These are phyloP conservation scores for Sclerotinia subarctica DNA, from an alignment of 2,329 filamentous ascomycete species.

Conservation along the genomic window DNA sequence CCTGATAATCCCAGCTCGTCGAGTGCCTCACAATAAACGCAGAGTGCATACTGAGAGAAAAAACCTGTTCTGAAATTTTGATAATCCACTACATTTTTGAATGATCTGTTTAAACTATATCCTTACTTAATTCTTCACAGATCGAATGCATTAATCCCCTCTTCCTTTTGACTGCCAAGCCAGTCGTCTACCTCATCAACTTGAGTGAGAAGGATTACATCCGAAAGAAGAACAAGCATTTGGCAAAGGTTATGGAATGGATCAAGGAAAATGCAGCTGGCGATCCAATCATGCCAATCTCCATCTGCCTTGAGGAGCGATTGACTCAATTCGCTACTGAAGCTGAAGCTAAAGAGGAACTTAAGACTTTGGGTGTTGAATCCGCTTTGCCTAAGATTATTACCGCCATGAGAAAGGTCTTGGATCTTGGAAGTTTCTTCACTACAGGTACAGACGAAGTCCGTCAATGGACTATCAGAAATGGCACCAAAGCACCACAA, in stretches of 20 bases:
- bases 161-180: constrained; percentile 92
- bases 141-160: constrained; percentile 97
- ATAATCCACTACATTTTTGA: constrained; percentile 11
- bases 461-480: constrained; percentile 95
- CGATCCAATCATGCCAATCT: constrained; percentile 90
- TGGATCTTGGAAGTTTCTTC: constrained; percentile 95
- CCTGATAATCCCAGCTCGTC: constrained; percentile 99
- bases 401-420: constrained; percentile 83
- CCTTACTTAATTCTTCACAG: constrained; percentile 46
- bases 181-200: constrained; percentile 95
- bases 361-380: constrained; percentile 81
- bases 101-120: constrained; percentile 23
- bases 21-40: constrained; percentile 78
- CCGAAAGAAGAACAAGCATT: constrained; percentile 99
- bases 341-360: constrained; percentile 75
- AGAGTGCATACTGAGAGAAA: constrained; percentile 85
- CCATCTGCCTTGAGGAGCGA: constrained; percentile 89
- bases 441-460: constrained; percentile 95
- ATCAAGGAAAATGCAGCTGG: constrained; percentile 85
- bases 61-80: constrained; percentile 39
- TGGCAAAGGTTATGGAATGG: constrained; percentile 91
- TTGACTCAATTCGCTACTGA: constrained; percentile 78
- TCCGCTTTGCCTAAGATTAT: constrained; percentile 91
- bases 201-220: constrained; percentile 95
- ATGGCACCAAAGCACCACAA: constrained; percentile 94